Evolutionary conservation across 192 early-diverging fungal species (phyloP).

Genomic region (Gaertneriomyces semiglobifer): DNA sequence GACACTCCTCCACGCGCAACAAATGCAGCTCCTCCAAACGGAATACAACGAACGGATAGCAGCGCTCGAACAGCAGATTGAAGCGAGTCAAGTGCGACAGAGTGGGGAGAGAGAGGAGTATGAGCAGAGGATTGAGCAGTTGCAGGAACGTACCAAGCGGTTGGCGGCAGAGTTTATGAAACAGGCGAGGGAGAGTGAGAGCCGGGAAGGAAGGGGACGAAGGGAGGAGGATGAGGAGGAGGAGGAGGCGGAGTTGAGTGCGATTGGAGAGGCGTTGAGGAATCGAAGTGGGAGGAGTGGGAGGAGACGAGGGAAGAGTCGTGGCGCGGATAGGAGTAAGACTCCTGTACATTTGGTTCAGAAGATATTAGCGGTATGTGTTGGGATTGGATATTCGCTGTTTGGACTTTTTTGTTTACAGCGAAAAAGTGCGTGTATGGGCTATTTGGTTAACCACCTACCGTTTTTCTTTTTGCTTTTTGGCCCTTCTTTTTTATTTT

Average conservation of each 20-base stretch:
- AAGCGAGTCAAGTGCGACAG: slow-evolving; percentile 29
- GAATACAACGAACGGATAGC: slow-evolving; percentile 47
- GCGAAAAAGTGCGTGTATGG: too few relatives aligned
- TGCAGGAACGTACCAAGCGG: slow-evolving; percentile 43
- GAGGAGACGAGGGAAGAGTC: slow-evolving; percentile 3
- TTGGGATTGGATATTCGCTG: slow-evolving; percentile 5
- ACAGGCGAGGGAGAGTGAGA: slow-evolving; percentile 25
- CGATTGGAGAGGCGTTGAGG: slow-evolving; percentile 27
- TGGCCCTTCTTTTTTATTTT: not conserved
- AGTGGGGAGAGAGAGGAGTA: slow-evolving; percentile 29
- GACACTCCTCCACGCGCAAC: slow-evolving; percentile 58
- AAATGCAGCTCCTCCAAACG: slow-evolving; percentile 51
- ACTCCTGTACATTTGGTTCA: slow-evolving; percentile 5
- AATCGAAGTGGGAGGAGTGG: slow-evolving; percentile 20
- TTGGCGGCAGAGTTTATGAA: slow-evolving; percentile 43
- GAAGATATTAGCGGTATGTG: slow-evolving; percentile 15
- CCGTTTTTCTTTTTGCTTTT: too few relatives aligned
- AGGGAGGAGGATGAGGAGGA: not conserved
- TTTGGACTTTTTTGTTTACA: too few relatives aligned
- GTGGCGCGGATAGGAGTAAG: slow-evolving; percentile 22
- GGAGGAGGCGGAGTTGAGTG: not conserved
- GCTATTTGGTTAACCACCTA: too few relatives aligned
- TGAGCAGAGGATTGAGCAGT: slow-evolving; percentile 26
- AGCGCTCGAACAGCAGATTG: slow-evolving; percentile 25
- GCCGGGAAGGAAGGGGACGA: not conserved